Evolutionary conservation across 2,329 filamentous ascomycete species (phyloP), one percentile per base, ranked within the genome.

Genomic region (Aureobasidium pullulans): DNA sequence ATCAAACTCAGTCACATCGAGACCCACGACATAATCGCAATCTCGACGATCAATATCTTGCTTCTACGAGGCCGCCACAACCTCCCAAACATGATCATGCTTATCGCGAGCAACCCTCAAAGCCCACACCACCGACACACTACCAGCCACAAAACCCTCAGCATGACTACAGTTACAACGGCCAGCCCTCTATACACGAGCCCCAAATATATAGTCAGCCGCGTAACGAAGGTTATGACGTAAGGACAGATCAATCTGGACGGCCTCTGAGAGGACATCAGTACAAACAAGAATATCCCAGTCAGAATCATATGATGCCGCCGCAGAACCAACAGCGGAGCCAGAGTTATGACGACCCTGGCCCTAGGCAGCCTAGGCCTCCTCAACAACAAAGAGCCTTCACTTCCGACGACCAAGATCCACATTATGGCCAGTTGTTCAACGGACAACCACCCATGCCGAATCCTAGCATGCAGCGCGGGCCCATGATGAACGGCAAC

Each of bases 321-420:
- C 13, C 29, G 13, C 29, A 42, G 2, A n/a, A 46, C 16, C 52
- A 46, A 56, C 52, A 56, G 40, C 54, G 23, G 16, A 57, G 54
- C 28, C 43, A 57, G 10, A 57, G 42, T 34, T 57, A 57, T 11
- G 54, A 57, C 19, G 54, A 44, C 13, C 52, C 52, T 13, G 37
- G 16, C 13, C 15, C 40, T 11, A 31, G 39, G 19, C 40, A 8
- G n/a, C 31, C 52, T 6, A 56, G 40, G 19, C 52, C 52, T 4
- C 40, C 16, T 3, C 39, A 56, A 29, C 52, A 56, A 40, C 52
- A 44, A 28, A 40, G 52, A 37, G 52, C 52, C 8, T 46, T 56
- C 4, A 56, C 52, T 37, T 56, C 39, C n/a, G 40, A 56, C 31
- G 40, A 56, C 5, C 37, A 23, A 11, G 28, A 13, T n/a, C 37